Conservation (phyloP, 2,329 filamentous ascomycete species). For the Cercospora janseana region DNA sequence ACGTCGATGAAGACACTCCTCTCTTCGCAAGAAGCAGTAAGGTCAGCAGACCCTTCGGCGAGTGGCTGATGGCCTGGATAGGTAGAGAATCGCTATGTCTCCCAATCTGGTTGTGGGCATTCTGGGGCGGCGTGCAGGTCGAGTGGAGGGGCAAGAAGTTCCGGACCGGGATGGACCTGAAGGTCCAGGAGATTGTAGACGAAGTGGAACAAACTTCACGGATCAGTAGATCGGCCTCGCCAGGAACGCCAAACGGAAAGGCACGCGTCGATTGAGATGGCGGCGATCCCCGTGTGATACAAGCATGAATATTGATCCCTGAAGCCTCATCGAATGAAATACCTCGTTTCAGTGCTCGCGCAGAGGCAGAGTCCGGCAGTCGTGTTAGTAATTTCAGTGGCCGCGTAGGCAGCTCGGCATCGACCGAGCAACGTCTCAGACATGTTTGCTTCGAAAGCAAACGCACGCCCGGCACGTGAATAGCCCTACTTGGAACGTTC, state of each 20-base stretch:
- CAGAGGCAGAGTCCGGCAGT: too few species aligned
- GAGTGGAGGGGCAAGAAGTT: slow-evolving; percentile 84
- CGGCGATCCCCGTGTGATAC: not conserved
- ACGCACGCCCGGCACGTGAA: too few species aligned
- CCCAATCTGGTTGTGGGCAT: slow-evolving; percentile 87
- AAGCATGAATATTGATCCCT: too few species aligned
- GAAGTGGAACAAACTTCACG: not conserved
- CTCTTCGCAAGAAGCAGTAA: slow-evolving; percentile 61
- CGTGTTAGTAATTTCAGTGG: too few species aligned
- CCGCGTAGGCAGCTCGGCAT: too few species aligned
- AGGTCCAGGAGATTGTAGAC: slow-evolving; percentile 58
- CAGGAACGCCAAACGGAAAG: slow-evolving; percentile 7
- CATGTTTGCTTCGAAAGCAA: too few species aligned
- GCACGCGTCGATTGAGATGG: slow-evolving; percentile 14
- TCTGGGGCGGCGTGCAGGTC: slow-evolving; percentile 82
- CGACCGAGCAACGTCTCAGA: too few species aligned
- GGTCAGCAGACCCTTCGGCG: slow-evolving; percentile 56
- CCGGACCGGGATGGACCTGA: slow-evolving; percentile 78
- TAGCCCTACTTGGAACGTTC: too few species aligned
- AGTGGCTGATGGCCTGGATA: slow-evolving; percentile 82
- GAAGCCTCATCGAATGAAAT: too few species aligned
- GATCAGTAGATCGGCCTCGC: not conserved
- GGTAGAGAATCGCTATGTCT: slow-evolving; percentile 78
- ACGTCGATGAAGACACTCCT: slow-evolving; percentile 70
- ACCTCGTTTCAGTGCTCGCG: too few species aligned